Percentiles rank a stretch among this genome's conserved stretches.
These are phyloP conservation scores for Backusella morwellensis DNA, from an alignment of 192 early-diverging fungal genomes.

Conservation along the genomic window DNA sequence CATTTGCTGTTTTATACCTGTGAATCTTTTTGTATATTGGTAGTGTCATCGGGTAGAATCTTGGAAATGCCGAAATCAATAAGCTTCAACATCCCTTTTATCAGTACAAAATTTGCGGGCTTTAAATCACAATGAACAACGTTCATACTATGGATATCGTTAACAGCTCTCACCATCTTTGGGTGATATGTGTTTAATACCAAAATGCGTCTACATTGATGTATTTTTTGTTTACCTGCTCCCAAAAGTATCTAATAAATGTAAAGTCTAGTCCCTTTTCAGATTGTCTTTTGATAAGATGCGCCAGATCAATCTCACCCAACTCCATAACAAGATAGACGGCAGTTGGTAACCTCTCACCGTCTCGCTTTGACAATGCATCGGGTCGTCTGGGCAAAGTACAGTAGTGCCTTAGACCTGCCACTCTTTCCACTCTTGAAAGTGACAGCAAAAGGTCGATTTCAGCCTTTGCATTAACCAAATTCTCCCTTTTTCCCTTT, in stretches of 20 bases:
- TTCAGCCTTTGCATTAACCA: conserved; percentile 80
- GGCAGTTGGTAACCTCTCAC: too few species aligned
- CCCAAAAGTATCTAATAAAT: conserved; percentile 83
- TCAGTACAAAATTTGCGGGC: conserved; percentile 93
- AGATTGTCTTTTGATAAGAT: conserved; percentile 50
- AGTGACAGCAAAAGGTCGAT: conserved; percentile 72
- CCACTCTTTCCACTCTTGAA: conserved; percentile 65
- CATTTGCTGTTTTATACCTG: conserved; percentile 41
- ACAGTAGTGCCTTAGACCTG: conserved; percentile 64
- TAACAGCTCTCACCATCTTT: conserved; percentile 88
- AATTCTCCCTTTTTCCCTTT: conserved; percentile 59
- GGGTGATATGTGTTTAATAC: background rate
- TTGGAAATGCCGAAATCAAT: conserved; percentile 99
- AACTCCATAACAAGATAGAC: conserved; percentile 70
- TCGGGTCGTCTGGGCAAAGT: too few species aligned
- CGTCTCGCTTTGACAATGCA: too few species aligned
- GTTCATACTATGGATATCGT: conserved; percentile 80
- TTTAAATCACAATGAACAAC: conserved; percentile 95
- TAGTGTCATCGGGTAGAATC: conserved; percentile 88
- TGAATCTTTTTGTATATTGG: conserved; percentile 85
- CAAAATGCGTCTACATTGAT: background rate
- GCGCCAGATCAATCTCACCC: conserved; percentile 86
- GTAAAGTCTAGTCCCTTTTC: conserved; percentile 60
- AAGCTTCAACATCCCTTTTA: conserved; percentile 81
- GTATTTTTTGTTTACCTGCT: conserved; percentile 52